phyloP scores from a whole-genome alignment of 2,329 filamentous ascomycete genomes.

The Didymella arachidicola region DNA sequence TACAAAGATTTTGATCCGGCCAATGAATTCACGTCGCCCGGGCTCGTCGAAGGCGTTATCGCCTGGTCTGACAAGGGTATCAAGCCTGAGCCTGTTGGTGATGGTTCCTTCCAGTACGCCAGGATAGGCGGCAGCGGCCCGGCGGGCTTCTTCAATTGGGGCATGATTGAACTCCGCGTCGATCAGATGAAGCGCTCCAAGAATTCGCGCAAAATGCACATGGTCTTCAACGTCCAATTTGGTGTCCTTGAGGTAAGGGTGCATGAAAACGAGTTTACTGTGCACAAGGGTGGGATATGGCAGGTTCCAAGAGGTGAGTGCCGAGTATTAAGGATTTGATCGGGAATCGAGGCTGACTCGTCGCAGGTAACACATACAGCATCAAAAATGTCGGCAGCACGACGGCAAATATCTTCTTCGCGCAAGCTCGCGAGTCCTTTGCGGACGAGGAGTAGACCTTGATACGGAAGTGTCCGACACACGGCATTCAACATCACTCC shows the following conservation, averaged over 20 bases:
- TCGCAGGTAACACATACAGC: slow-evolving; percentile 86
- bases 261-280: slow-evolving; percentile 77
- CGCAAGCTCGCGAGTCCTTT: slow-evolving; percentile 75
- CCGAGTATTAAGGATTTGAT: neutral
- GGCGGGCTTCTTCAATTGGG: slow-evolving; percentile 81
- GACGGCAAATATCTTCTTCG: slow-evolving; percentile 85
- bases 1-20: slow-evolving; percentile 70
- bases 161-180: slow-evolving; percentile 86
- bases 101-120: slow-evolving; percentile 82
- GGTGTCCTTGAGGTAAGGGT: slow-evolving; percentile 84
- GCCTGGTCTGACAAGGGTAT: slow-evolving; percentile 67
- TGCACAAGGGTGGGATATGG: slow-evolving; percentile 87
- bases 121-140: slow-evolving; percentile 69
- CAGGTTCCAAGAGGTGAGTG: slow-evolving; percentile 91
- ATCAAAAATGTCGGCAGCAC: slow-evolving; percentile 81
- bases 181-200: slow-evolving; percentile 86
- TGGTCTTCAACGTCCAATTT: slow-evolving; percentile 90
- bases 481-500: neutral
- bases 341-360: neutral
- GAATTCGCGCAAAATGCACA: slow-evolving; percentile 94
- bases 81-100: slow-evolving; percentile 64
- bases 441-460: slow-evolving; percentile 24
- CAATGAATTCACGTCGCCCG: slow-evolving; percentile 63
- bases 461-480: neutral
- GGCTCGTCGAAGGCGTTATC: slow-evolving; percentile 61